These are phyloP conservation scores for Zoysia matrella DNA, from an alignment of 202 grass and related monocot species.

Conservation along the genomic window DNA sequence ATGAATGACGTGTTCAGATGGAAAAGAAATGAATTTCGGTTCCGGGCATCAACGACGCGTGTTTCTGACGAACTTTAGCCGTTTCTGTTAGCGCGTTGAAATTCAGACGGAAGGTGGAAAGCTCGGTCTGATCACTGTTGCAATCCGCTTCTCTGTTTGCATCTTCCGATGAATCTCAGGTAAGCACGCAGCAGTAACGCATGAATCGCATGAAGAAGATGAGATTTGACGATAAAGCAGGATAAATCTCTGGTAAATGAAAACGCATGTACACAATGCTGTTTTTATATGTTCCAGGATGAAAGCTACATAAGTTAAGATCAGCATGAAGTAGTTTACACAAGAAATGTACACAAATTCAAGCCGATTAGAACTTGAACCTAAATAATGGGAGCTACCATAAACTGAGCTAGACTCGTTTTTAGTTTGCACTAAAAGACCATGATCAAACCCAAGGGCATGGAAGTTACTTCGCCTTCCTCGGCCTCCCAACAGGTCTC, in stretches of 20 bases:
- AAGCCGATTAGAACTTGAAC: not conserved
- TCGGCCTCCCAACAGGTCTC: constrained; percentile 45
- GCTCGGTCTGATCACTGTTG: not conserved
- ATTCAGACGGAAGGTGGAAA: not conserved
- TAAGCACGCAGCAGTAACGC: not conserved
- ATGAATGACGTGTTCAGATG: too few relatives aligned
- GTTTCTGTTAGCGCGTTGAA: not conserved
- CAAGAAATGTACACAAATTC: not conserved
- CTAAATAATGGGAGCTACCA: not conserved
- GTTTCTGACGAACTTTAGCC: not conserved
- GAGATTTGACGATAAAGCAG: not conserved
- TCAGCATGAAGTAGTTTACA: constrained; percentile 5
- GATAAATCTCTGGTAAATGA: not conserved
- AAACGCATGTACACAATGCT: not conserved
- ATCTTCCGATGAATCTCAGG: not conserved
- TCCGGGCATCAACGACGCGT: not conserved
- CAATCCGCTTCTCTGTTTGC: not conserved
- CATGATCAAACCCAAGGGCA: constrained; percentile 6
- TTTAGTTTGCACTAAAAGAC: constrained; percentile 14
- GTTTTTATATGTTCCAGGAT: not conserved
- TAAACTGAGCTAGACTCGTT: not conserved
- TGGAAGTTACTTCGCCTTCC: constrained; percentile 35
- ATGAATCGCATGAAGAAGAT: not conserved
- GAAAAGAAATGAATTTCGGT: not conserved
- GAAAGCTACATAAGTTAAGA: not conserved